These are phyloP conservation scores for Neofusicoccum ribis DNA, from an alignment of 2,329 filamentous ascomycete species.

Conservation along the genomic window DNA sequence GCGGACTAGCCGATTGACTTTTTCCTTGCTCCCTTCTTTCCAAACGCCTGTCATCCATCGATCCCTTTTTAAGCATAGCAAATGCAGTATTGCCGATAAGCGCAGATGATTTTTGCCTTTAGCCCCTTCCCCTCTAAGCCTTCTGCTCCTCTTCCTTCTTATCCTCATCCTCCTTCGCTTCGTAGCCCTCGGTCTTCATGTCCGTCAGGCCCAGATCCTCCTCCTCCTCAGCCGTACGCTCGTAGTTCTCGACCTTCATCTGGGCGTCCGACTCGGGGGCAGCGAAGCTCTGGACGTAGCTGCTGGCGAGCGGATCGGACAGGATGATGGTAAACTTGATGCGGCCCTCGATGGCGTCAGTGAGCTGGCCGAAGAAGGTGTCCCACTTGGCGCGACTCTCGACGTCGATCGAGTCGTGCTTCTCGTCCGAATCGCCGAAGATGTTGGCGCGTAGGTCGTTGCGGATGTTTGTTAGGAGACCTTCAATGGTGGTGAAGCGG, in stretches of 20 bases:
- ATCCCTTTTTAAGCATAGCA: background rate
- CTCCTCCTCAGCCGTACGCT: slow-evolving; percentile 86
- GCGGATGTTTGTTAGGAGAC: slow-evolving; percentile 86
- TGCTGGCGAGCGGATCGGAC: slow-evolving; percentile 85
- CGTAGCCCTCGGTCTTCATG: slow-evolving; percentile 88
- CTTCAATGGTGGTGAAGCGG: slow-evolving; percentile 95
- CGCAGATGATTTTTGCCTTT: background rate
- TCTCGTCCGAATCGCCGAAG: slow-evolving; percentile 59
- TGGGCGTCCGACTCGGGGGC: slow-evolving; percentile 81
- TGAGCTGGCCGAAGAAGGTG: slow-evolving; percentile 75
- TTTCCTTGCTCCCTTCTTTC: background rate
- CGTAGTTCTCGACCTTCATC: slow-evolving; percentile 79
- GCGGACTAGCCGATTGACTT: background rate
- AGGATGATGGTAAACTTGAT: slow-evolving; percentile 80
- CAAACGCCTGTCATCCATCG: background rate
- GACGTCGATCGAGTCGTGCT: slow-evolving; percentile 67
- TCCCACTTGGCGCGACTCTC: slow-evolving; percentile 73
- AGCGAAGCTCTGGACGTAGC: slow-evolving; percentile 85
- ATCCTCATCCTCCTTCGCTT: slow-evolving; percentile 23
- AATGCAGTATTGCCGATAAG: background rate
- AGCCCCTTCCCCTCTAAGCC: background rate
- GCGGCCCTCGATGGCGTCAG: slow-evolving; percentile 76
- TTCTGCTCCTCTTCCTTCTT: background rate
- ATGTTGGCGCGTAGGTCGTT: slow-evolving; percentile 87
- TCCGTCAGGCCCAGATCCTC: slow-evolving; percentile 88